Evolutionary conservation across 2,329 filamentous ascomycete species (phyloP).

Genomic region (Pyricularia pennisetigena): DNA sequence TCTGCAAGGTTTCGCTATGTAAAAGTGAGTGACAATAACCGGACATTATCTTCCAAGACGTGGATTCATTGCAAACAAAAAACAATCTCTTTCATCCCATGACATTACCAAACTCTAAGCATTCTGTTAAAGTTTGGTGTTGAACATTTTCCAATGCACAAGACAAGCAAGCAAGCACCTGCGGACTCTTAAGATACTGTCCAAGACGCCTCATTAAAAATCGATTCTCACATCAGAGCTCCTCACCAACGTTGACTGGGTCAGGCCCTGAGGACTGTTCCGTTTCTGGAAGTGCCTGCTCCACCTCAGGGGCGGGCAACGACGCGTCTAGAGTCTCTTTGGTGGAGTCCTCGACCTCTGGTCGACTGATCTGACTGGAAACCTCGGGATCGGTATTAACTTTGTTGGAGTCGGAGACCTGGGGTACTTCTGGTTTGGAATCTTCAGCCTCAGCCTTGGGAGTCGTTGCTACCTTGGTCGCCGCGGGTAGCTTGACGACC

Average conservation of each 20-base stretch:
- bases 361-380: background rate
- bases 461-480: background rate
- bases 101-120: background rate
- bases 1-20: background rate
- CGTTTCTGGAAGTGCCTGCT: background rate
- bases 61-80: background rate
- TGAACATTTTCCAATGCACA: background rate
- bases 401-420: background rate
- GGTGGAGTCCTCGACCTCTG: background rate
- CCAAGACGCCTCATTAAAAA: background rate
- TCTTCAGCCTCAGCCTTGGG: background rate
- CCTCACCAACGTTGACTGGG: background rate
- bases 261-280: background rate
- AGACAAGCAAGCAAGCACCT: background rate
- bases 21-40: background rate
- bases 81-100: background rate
- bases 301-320: background rate
- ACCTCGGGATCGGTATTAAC: background rate
- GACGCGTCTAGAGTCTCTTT: background rate
- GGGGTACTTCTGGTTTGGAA: background rate
- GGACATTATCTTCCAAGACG: background rate
- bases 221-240: background rate
- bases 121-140: background rate
- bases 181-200: background rate
- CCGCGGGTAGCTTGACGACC: conserved; percentile 7